These are phyloP conservation scores for Aegle marmelos DNA, from an alignment of 345 rosid genomes.

Conservation along the genomic window DNA sequence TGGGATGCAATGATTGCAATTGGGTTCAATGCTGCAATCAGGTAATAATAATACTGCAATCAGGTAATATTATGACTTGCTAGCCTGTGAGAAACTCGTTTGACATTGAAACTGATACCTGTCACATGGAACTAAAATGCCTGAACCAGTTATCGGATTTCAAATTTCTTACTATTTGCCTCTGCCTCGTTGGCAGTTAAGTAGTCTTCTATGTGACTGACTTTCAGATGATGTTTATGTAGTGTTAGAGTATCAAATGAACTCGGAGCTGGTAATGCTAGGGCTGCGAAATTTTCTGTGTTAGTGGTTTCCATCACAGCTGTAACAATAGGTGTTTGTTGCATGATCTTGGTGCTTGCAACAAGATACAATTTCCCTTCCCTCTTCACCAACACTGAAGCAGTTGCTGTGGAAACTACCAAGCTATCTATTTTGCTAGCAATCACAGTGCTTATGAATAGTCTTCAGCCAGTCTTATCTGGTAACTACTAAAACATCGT, in stretches of 20 bases:
- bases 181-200: not conserved
- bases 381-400: constrained; percentile 69
- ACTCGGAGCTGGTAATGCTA: constrained; percentile 73
- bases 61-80: constrained; percentile 40
- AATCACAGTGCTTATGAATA: constrained; percentile 72
- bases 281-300: constrained; percentile 63
- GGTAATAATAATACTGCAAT: constrained; percentile 85
- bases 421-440: constrained; percentile 65
- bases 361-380: constrained; percentile 69
- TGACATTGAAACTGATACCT: not conserved
- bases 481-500: constrained; percentile 36
- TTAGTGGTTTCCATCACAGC: constrained; percentile 75
- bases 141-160: not conserved
- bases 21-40: constrained; percentile 90
- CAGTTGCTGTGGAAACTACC: constrained; percentile 77
- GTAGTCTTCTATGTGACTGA: not conserved
- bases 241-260: constrained; percentile 94
- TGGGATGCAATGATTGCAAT: constrained; percentile 91
- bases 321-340: constrained; percentile 50
- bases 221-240: constrained; percentile 18
- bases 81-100: not conserved
- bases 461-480: constrained; percentile 86
- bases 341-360: constrained; percentile 57
- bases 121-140: not conserved
- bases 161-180: not conserved